These are phyloP conservation scores for Dalechampia spathulata DNA, from an alignment of 441 rosid genomes.

Conservation along the genomic window DNA sequence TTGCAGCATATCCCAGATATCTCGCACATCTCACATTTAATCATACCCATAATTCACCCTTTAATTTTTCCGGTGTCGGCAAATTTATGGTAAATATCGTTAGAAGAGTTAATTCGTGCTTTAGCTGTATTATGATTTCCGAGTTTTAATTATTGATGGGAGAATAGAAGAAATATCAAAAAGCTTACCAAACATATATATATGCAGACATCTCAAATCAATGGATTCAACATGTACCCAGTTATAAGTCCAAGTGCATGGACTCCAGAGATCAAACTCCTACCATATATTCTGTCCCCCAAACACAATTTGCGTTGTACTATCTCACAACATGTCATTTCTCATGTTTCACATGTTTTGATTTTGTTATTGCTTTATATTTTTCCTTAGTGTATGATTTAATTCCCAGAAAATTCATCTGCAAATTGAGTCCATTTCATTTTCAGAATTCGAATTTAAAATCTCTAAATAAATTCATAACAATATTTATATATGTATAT, in stretches of 20 bases:
- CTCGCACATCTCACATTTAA: slow-evolving; percentile 18
- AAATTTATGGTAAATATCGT: neutral
- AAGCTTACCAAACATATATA: too few species aligned
- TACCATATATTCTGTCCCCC: neutral
- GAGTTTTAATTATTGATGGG: too few species aligned
- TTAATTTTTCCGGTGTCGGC: slow-evolving; percentile 6
- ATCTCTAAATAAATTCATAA: too few species aligned
- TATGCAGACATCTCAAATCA: neutral
- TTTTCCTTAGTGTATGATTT: too few species aligned
- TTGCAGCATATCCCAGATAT: slow-evolving; percentile 30
- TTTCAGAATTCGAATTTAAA: too few species aligned
- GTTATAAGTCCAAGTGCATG: neutral
- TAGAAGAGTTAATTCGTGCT: too few species aligned
- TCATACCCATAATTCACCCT: neutral
- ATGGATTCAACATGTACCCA: neutral
- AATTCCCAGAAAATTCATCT: too few species aligned
- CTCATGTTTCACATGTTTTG: neutral
- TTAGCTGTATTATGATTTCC: too few species aligned
- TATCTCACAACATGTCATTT: neutral
- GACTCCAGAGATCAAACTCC: slow-evolving; percentile 1
- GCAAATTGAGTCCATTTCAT: too few species aligned
- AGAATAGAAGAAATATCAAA: too few species aligned
- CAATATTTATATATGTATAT: too few species aligned
- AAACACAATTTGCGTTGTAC: neutral
- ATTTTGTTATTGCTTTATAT: too few species aligned